Evolutionary conservation across 2,329 filamentous ascomycete genomes (phyloP), one percentile per base, ranked within the genome.

Genomic region (Emmonsiellopsis sp.): DNA sequence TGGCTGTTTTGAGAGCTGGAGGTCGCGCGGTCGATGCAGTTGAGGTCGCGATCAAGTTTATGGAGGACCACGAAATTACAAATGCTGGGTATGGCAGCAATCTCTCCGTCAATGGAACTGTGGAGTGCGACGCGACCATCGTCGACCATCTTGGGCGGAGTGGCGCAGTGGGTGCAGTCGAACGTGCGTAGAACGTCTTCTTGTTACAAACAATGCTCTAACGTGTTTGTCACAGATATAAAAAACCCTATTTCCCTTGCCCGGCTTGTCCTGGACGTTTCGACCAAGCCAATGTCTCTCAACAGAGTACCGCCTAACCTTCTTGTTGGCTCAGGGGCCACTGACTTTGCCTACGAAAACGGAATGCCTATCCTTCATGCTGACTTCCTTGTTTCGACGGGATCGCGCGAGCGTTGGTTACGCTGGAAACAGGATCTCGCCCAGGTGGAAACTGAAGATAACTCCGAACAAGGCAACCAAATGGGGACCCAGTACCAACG

Each of bases 21-120:
- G 87, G 85, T 8, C 83, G 84, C 42, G 88, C 93, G 4, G 78
- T 92, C 3, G 89, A 97, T 65, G 93, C 91, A 13, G 86, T 96
- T 21, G 93, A 96, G 69, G 85, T 87, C 49, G 89, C 93, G 33
- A 83, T 98, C 63, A 88, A 86, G 60, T 77, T 88, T 17, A 82
- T 98, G 14, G 93, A 98, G 71, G 88, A 98, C 66, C 85, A 87
- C 54, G 90, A 96, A 63, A 94, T 98, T 60, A 98, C 94, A 37
- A 98, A 98, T 68, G 88, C 92, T 39, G 93, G 93, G 0, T 97
- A 87, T 66, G 93, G 94, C 46, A 98, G 93, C 71, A 98, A 98
- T 63, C 75, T 98, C 27, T 85, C 88, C 44, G 87, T 95, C 57
- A 86, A 96, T 61, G 93, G 93, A 1, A 81, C 84, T 1, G 93